Percentiles rank a stretch among this genome's conserved stretches.
Evolutionary conservation across 768 basidiomycete genomes (phyloP).

Genomic region (Hygrophorus pudorinus): DNA sequence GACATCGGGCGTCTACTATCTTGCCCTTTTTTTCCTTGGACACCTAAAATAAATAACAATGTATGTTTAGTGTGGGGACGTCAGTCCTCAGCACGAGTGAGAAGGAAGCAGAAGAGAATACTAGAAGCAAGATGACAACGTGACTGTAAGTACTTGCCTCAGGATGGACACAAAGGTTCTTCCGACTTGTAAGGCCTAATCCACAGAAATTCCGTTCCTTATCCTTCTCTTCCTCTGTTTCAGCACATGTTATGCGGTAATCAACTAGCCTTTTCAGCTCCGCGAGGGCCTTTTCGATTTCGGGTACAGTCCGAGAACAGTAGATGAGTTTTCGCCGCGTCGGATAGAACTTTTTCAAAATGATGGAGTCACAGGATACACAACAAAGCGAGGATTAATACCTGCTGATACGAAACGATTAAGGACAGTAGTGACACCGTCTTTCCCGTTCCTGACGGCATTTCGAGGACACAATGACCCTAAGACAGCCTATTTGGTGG

Average conservation of each 20-base stretch:
- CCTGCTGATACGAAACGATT: conserved; percentile 98
- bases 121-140: neutral
- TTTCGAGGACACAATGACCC: conserved; percentile 99
- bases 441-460: conserved; percentile 99
- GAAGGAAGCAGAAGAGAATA: conserved; percentile 2
- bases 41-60: conserved; percentile 45
- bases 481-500: conserved; percentile 21
- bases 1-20: conserved; percentile 92
- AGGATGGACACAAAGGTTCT: conserved; percentile 94
- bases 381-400: conserved; percentile 16
- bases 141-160: conserved; percentile 57
- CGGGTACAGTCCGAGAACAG: conserved; percentile 97
- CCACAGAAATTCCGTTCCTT: conserved; percentile 83
- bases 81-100: too few species aligned
- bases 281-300: conserved; percentile 96
- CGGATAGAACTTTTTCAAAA: conserved; percentile 69
- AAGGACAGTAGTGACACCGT: conserved; percentile 92
- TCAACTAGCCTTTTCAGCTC: conserved; percentile 91
- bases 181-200: conserved; percentile 87
- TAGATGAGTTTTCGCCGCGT: conserved; percentile 92
- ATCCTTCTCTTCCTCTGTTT: conserved; percentile 60
- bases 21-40: conserved; percentile 98
- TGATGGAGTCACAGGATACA: conserved; percentile 6
- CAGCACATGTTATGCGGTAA: conserved; percentile 68
- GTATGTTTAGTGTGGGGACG: neutral